Percentiles rank a stretch among this genome's conserved stretches.
Evolutionary conservation across 345 rosid genomes (phyloP).

Genomic region (Barbarea vulgaris): DNA sequence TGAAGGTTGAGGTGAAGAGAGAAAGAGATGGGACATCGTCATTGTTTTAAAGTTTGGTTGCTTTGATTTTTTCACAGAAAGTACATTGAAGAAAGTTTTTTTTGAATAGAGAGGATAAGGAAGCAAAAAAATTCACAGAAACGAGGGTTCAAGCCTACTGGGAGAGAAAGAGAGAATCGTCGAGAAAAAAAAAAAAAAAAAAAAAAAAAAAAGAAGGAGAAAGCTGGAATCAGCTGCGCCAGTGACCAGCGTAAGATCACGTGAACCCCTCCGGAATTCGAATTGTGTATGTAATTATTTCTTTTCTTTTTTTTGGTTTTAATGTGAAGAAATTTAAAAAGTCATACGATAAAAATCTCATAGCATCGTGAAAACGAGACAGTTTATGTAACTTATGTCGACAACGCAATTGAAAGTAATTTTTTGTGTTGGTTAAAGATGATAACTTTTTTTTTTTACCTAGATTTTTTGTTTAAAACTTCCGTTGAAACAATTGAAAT

Average conservation of each 20-base stretch:
- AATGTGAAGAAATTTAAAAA: no score
- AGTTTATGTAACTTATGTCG: no score
- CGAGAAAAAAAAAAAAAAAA: background rate
- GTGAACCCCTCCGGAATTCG: background rate
- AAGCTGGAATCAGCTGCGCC: slow-evolving; percentile 1
- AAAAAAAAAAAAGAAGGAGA: background rate
- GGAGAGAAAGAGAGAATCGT: background rate
- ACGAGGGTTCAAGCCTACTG: slow-evolving; percentile 2
- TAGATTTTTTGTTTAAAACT: no score
- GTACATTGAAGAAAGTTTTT: slow-evolving; percentile 6
- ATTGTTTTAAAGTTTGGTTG: background rate
- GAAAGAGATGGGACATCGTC: slow-evolving; percentile 35
- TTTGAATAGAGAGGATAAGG: slow-evolving; percentile 25
- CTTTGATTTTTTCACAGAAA: background rate
- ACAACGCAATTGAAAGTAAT: no score
- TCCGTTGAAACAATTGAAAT: no score
- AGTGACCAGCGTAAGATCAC: slow-evolving; percentile 16
- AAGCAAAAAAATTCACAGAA: background rate
- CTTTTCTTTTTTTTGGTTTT: no score
- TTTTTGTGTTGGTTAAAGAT: no score
- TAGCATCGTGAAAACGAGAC: no score
- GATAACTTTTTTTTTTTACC: no score
- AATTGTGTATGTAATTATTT: no score
- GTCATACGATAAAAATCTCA: no score
- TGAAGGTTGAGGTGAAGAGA: slow-evolving; percentile 29